Percentiles rank a stretch among this genome's conserved stretches.
Evolutionary conservation across 768 basidiomycete species (phyloP).

Genomic region (Hericium rajendrae): DNA sequence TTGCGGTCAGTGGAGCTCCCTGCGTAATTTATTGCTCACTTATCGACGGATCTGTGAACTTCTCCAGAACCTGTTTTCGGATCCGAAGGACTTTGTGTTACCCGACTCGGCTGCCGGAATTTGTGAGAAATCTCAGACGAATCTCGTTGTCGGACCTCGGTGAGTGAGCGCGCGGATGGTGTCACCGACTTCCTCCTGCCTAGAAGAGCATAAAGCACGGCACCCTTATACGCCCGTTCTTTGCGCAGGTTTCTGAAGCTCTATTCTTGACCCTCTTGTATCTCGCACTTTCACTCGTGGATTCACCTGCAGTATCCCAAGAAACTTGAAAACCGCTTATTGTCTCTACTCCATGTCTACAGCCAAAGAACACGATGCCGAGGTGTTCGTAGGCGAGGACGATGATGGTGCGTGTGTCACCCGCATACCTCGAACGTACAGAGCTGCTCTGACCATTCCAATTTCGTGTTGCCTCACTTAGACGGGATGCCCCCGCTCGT

Average conservation of each 20-base stretch:
- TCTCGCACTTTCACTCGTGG: too few relatives aligned
- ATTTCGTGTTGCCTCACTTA: neutral
- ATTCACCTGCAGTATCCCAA: too few relatives aligned
- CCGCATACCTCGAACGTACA: neutral
- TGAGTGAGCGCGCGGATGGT: too few relatives aligned
- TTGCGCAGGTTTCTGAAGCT: neutral
- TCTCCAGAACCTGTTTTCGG: neutral
- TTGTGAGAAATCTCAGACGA: neutral
- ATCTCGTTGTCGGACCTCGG: neutral
- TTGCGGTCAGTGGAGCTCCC: too few relatives aligned
- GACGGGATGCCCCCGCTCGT: conserved; percentile 32
- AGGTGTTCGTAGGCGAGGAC: neutral
- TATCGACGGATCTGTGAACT: neutral
- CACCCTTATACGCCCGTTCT: neutral
- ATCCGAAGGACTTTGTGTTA: neutral
- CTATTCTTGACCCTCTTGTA: too few relatives aligned
- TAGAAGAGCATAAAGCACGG: neutral
- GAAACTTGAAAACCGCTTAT: neutral
- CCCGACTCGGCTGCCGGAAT: neutral
- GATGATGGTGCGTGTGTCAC: neutral
- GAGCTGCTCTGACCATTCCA: neutral
- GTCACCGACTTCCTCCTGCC: neutral
- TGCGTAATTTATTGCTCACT: neutral
- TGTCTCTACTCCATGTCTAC: neutral
- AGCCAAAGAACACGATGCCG: neutral